A percentile compares a stretch with the other conserved stretches of the same genome.
Conservation (phyloP, 2,329 filamentous ascomycete species). For the Clarireedia paspali region DNA sequence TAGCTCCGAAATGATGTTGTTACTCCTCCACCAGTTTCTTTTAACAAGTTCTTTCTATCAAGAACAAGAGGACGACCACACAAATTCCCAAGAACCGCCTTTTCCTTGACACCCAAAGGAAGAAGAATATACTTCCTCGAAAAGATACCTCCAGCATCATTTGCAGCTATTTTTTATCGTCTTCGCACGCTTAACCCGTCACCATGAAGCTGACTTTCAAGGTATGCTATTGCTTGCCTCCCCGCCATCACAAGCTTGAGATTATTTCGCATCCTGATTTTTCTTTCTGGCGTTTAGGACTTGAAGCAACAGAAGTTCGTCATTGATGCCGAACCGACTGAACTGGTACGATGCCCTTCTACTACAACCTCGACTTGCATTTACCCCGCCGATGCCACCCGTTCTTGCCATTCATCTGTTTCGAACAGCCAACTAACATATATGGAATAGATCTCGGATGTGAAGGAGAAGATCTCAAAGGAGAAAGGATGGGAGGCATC, state of each 20-base stretch:
- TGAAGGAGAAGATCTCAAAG: conserved; percentile 86
- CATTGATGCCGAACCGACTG: conserved; percentile 87
- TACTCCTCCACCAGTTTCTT: too few relatives aligned
- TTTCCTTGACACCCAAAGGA: not conserved
- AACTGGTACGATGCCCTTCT: conserved; percentile 60
- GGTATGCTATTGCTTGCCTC: conserved; percentile 34
- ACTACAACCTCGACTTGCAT: not conserved
- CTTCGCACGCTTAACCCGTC: conserved; percentile 24
- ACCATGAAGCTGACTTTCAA: conserved; percentile 69
- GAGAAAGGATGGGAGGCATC: conserved; percentile 94
- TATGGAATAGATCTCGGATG: conserved; percentile 61
- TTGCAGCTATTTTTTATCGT: not conserved
- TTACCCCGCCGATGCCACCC: not conserved
- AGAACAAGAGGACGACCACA: not conserved
- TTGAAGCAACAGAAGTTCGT: conserved; percentile 98
- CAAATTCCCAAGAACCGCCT: not conserved
- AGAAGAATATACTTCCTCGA: too few relatives aligned
- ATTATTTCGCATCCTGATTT: conserved; percentile 16
- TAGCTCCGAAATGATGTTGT: not conserved
- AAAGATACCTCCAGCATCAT: too few relatives aligned
- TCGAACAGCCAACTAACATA: conserved; percentile 11
- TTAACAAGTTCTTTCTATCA: not conserved
- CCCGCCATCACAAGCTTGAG: conserved; percentile 17
- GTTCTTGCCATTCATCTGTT: not conserved
- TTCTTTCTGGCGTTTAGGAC: conserved; percentile 52